Base-by-base conservation (phyloP, 2,329 filamentous ascomycete species). In the Rutstroemia sp. region DNA sequence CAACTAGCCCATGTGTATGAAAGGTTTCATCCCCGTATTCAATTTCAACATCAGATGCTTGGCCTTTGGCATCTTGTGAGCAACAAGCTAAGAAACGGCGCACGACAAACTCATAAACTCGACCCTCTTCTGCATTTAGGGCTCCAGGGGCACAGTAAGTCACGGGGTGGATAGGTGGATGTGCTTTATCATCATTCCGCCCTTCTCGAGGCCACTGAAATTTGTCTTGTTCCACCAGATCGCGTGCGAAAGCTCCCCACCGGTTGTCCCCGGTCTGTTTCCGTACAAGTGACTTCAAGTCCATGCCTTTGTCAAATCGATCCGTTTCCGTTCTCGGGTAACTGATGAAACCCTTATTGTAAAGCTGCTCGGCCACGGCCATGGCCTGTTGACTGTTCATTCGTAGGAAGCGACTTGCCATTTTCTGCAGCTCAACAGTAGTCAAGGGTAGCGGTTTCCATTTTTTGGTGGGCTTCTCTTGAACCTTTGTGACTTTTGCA, bases 301-400 rank as follows among this genome's bases (percentile, higher is more conserved):
- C 86, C 75, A 97, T 96, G 4, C 81, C 92, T 65, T 83, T 83
- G 67, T 96, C 92, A 67, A 97, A 99, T 34, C 92, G 88, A 70
- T 99, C 94, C 0, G 94, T 99, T 71, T 99, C 94, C 0, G 94
- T 99, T 72, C 94, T 85, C 1, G 94, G 94, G 71, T 99, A 99
- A 71, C 92, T 96, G 72, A 99, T 96, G 73, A 92, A 97, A 0
- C 94, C 94, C 70, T 88, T 91, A 48, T 91, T 92, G 75, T 99
- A 99, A 2, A 99, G 80, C 5, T 77, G 76, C 71, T 99, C 94
- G 4, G 94, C 94, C 23, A 87, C 78, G 49, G 80, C 86, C 92
- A 99, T 96, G 46, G 95, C 89, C 58, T 87, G 81, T 64, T 95
- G 88, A 73, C 92, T 92, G 61, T 86, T 90, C 84, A 99, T 89